These are phyloP conservation scores for Solanum peruvianum DNA, from an alignment of 257 asterid genomes.

Conservation along the genomic window DNA sequence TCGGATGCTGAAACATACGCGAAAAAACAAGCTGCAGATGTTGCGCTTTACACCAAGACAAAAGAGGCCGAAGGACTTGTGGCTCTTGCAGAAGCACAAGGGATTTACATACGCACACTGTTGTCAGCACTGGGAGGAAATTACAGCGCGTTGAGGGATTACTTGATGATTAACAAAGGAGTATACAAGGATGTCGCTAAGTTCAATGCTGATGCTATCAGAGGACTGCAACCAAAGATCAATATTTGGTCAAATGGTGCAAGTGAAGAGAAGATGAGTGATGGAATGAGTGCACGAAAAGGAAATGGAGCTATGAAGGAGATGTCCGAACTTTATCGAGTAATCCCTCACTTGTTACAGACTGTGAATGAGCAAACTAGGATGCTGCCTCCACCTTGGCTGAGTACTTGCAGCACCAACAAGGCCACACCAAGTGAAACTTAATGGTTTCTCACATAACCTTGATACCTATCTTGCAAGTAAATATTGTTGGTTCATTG, in stretches of 20 bases:
- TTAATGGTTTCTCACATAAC: not conserved
- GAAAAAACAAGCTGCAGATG: slow-evolving; percentile 32
- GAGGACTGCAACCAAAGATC: slow-evolving; percentile 51
- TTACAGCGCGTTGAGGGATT: slow-evolving; percentile 39
- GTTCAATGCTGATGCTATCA: slow-evolving; percentile 39
- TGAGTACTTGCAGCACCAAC: slow-evolving; percentile 8
- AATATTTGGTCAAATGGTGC: slow-evolving; percentile 41
- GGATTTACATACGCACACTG: slow-evolving; percentile 25
- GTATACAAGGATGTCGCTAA: slow-evolving; percentile 38
- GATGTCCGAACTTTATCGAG: slow-evolving; percentile 37
- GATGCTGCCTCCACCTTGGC: slow-evolving; percentile 54
- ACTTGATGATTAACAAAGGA: slow-evolving; percentile 43
- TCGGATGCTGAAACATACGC: slow-evolving; percentile 30
- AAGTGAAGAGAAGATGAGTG: not conserved
- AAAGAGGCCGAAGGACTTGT: slow-evolving; percentile 59
- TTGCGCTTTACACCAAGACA: slow-evolving; percentile 35
- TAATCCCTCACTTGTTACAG: not conserved
- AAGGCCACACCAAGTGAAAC: not conserved
- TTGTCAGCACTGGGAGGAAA: slow-evolving; percentile 44
- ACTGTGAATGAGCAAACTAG: not conserved
- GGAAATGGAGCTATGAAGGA: slow-evolving; percentile 33
- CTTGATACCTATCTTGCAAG: not conserved
- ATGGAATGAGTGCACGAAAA: not conserved
- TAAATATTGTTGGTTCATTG: not conserved
- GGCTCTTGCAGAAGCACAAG: slow-evolving; percentile 62